Conservation (phyloP, 2,329 filamentous ascomycete genomes). For the Chrysoporthe deuterocubensis region DNA sequence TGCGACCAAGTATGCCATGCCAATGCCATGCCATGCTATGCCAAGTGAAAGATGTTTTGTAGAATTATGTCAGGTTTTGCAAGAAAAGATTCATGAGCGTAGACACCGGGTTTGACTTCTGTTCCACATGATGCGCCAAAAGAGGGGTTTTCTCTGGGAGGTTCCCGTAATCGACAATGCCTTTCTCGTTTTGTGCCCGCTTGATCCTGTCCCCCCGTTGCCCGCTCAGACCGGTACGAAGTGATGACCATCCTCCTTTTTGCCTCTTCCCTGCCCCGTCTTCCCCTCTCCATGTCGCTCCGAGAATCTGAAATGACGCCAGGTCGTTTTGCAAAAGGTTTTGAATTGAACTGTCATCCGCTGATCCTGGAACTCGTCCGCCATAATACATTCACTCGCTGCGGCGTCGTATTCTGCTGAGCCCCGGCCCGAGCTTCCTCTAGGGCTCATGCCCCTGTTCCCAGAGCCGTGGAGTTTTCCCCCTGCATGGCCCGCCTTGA, state of each 20-base stretch:
- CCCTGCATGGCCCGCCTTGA: not conserved
- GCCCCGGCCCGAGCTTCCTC: not conserved
- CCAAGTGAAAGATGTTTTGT: not conserved
- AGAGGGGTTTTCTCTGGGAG: not conserved
- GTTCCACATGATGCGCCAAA: not conserved
- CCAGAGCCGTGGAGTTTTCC: not conserved
- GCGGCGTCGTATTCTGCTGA: not conserved
- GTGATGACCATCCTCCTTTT: not conserved
- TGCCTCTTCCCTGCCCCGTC: not conserved
- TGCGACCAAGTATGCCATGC: not conserved
- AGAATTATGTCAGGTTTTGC: not conserved
- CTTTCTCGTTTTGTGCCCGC: slow-evolving; percentile 20
- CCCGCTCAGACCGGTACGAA: slow-evolving; percentile 7
- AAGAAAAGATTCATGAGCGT: not conserved
- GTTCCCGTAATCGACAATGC: slow-evolving; percentile 15
- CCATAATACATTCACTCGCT: slow-evolving; percentile 7
- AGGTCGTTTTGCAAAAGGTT: slow-evolving; percentile 10
- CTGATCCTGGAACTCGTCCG: slow-evolving; percentile 13
- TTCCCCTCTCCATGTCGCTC: slow-evolving; percentile 1
- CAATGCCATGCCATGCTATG: not conserved
- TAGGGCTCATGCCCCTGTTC: no score
- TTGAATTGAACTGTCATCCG: slow-evolving; percentile 11
- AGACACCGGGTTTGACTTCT: not conserved
- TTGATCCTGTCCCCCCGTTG: slow-evolving; percentile 9
- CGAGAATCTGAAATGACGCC: slow-evolving; percentile 14